Conservation (phyloP, 2,329 filamentous ascomycete genomes). For the Neurospora sp. region DNA sequence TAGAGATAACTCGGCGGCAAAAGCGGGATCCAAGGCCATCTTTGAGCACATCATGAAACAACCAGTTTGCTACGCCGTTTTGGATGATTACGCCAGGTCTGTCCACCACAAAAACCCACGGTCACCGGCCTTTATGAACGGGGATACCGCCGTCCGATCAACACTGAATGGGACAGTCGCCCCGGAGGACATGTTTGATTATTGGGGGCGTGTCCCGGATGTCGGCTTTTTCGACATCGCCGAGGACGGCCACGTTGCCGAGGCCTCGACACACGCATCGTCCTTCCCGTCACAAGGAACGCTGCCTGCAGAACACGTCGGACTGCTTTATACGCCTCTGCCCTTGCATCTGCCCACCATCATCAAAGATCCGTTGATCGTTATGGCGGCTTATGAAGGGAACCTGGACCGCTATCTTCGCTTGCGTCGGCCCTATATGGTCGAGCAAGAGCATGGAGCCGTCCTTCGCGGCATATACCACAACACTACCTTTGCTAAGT, state of each 20-base stretch:
- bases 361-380: slow-evolving; percentile 28
- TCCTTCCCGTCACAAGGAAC: neutral
- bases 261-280: neutral
- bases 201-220: too few species aligned
- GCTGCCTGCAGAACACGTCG: neutral
- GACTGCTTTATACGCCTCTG: slow-evolving; percentile 23
- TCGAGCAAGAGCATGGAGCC: neutral
- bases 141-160: slow-evolving; percentile 23
- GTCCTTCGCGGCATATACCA: slow-evolving; percentile 9
- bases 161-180: neutral
- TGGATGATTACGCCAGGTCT: slow-evolving; percentile 27
- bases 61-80: slow-evolving; percentile 21
- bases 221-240: neutral
- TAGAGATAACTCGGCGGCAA: neutral
- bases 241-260: neutral
- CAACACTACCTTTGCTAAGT: slow-evolving; percentile 9
- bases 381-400: slow-evolving; percentile 27
- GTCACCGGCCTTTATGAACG: slow-evolving; percentile 20
- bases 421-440: slow-evolving; percentile 19
- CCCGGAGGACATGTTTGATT: neutral
- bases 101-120: slow-evolving; percentile 11
- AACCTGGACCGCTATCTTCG: slow-evolving; percentile 29
- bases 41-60: slow-evolving; percentile 23
- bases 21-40: slow-evolving; percentile 13
- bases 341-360: slow-evolving; percentile 23